These are phyloP conservation scores for Corymbia citriodora DNA, from an alignment of 441 rosid species.

Conservation along the genomic window DNA sequence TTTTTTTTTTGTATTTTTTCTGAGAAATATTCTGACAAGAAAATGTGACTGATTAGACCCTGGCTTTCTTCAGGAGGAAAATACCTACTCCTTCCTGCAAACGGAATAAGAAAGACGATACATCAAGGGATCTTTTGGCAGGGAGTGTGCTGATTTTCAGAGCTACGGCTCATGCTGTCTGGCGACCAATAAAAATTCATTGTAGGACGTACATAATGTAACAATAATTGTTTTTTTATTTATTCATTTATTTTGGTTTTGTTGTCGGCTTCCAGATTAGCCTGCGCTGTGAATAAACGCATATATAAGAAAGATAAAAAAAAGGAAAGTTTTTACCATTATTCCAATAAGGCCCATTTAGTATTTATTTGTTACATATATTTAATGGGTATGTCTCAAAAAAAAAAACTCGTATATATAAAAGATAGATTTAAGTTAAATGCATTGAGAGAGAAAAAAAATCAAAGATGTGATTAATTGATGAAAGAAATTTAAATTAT, in stretches of 20 bases:
- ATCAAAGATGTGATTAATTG: neutral
- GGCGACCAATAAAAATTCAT: neutral
- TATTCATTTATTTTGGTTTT: neutral
- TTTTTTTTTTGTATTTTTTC: neutral
- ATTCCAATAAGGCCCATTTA: neutral
- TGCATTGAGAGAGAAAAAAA: neutral
- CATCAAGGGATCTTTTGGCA: neutral
- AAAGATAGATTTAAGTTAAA: neutral
- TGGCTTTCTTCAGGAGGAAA: slow-evolving; percentile 5
- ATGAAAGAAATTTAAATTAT: neutral
- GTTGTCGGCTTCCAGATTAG: neutral
- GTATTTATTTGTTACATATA: neutral
- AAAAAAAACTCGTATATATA: neutral
- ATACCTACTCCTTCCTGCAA: neutral
- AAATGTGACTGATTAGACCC: slow-evolving; percentile 1
- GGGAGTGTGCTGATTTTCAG: neutral
- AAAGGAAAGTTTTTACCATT: neutral
- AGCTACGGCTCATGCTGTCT: neutral
- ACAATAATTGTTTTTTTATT: neutral
- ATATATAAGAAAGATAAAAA: neutral
- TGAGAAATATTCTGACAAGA: neutral
- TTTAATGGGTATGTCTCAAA: neutral
- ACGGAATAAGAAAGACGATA: neutral
- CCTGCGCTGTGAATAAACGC: neutral
- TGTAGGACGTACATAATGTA: neutral